Percentiles rank a stretch among this genome's conserved stretches.
Evolutionary conservation across 2,329 filamentous ascomycete genomes (phyloP).

Genomic region (Westerdykella sp.): DNA sequence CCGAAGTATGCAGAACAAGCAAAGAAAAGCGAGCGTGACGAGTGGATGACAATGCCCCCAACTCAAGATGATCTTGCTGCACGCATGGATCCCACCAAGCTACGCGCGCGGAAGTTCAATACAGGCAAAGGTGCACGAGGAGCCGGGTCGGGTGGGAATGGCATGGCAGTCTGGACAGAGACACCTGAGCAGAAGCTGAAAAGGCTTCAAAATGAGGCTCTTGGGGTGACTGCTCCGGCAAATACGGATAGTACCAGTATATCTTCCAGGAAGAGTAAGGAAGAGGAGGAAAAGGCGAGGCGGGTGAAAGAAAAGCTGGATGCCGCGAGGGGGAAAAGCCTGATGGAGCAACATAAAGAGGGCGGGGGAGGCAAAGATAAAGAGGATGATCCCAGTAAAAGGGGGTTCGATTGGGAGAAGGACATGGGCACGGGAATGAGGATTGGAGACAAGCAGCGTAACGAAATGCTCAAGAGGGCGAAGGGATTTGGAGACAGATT

Average conservation of each 20-base stretch:
- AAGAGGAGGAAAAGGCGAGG: constrained; percentile 42
- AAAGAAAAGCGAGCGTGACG: constrained; percentile 62
- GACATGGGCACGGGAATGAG: constrained; percentile 75
- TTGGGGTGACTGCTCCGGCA: constrained; percentile 57
- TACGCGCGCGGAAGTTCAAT: constrained; percentile 76
- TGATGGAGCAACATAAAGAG: constrained; percentile 44
- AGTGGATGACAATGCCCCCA: constrained; percentile 52
- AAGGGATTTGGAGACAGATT: constrained; percentile 79
- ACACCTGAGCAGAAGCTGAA: constrained; percentile 82
- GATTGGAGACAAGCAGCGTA: constrained; percentile 66
- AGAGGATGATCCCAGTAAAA: constrained; percentile 78
- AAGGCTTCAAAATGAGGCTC: constrained; percentile 71
- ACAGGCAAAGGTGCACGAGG: constrained; percentile 56
- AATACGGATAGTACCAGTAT: constrained; percentile 17
- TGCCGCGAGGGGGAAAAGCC: constrained; percentile 38
- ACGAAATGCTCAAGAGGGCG: constrained; percentile 72
- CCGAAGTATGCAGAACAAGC: constrained; percentile 23
- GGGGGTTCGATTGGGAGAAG: constrained; percentile 86
- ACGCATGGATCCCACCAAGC: constrained; percentile 74
- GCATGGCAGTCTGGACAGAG: constrained; percentile 77
- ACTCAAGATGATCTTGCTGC: constrained; percentile 48
- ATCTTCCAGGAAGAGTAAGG: constrained; percentile 29
- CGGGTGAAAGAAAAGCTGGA: constrained; percentile 53
- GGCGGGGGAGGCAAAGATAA: constrained; percentile 56
- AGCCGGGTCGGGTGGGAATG: constrained; percentile 32